phyloP scores from a whole-genome alignment of 371 early-diverging fungal species.

The Mucor circinelloides region DNA sequence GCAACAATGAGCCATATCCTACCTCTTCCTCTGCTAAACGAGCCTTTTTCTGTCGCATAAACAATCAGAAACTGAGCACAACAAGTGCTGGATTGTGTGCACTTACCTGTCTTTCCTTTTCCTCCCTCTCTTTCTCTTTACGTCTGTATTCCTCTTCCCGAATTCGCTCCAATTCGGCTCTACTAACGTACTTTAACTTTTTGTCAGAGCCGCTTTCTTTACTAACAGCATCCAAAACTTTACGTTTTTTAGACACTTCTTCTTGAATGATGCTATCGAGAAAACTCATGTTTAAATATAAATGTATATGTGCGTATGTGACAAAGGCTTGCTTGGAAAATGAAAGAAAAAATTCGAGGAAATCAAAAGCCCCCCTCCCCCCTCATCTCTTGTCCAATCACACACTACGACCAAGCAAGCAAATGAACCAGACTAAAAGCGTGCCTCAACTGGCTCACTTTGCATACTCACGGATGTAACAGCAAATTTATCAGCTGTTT shows the following conservation, averaged over 20 bases:
- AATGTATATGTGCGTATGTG: neutral
- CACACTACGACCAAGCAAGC: neutral
- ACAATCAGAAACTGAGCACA: neutral
- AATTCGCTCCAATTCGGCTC: slow-evolving; percentile 75
- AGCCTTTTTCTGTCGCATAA: slow-evolving; percentile 37
- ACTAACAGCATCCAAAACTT: slow-evolving; percentile 43
- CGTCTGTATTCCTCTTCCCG: slow-evolving; percentile 67
- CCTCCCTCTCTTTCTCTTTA: slow-evolving; percentile 62
- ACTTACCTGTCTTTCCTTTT: slow-evolving; percentile 42
- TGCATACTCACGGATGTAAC: neutral
- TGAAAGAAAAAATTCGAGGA: neutral
- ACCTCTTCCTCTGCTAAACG: slow-evolving; percentile 34
- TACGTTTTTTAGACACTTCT: slow-evolving; percentile 73
- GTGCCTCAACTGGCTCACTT: neutral
- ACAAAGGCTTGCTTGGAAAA: neutral
- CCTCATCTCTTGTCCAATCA: neutral
- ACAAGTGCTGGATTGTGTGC: neutral
- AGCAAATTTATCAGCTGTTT: neutral
- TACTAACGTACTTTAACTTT: slow-evolving; percentile 73
- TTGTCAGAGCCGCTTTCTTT: slow-evolving; percentile 33
- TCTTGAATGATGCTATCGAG: slow-evolving; percentile 61
- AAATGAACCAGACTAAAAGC: too few relatives aligned
- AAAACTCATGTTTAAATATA: slow-evolving; percentile 58
- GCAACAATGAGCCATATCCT: neutral
- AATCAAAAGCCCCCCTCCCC: neutral